phyloP scores from a whole-genome alignment of 768 basidiomycete species.

The Trametes punicea region DNA sequence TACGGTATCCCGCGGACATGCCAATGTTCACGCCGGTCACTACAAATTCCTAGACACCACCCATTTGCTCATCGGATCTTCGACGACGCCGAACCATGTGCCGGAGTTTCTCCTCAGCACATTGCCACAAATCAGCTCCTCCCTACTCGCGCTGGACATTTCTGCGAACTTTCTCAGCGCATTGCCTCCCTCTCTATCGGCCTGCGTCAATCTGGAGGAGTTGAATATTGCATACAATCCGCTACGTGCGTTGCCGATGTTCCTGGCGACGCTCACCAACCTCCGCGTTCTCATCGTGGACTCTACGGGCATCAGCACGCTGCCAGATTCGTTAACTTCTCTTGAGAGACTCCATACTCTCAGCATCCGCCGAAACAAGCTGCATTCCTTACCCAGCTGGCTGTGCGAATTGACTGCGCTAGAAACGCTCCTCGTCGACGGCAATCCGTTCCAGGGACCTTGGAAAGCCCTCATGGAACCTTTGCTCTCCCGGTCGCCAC shows the following conservation, averaged over 20 bases:
- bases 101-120: conserved; percentile 67
- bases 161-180: conserved; percentile 83
- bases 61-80: conserved; percentile 87
- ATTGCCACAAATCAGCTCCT: conserved; percentile 69
- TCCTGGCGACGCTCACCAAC: conserved; percentile 70
- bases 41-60: conserved; percentile 66
- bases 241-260: conserved; percentile 86
- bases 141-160: conserved; percentile 90
- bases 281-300: conserved; percentile 93
- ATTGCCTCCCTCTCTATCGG: conserved; percentile 78
- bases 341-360: conserved; percentile 84
- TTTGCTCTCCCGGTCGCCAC: no score
- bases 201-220: conserved; percentile 83
- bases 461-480: conserved; percentile 91
- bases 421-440: conserved; percentile 88
- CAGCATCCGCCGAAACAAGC: conserved; percentile 83
- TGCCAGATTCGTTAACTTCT: conserved; percentile 71
- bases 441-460: conserved; percentile 92
- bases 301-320: conserved; percentile 71
- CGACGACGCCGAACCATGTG: conserved; percentile 71
- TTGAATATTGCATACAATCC: conserved; percentile 92
- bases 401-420: conserved; percentile 82
- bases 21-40: conserved; percentile 2
- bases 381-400: conserved; percentile 92
- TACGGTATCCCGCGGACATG: conserved; percentile 1